Base-by-base conservation (phyloP, 108 stramenopile species). In the Craspedostauros australis region DNA sequence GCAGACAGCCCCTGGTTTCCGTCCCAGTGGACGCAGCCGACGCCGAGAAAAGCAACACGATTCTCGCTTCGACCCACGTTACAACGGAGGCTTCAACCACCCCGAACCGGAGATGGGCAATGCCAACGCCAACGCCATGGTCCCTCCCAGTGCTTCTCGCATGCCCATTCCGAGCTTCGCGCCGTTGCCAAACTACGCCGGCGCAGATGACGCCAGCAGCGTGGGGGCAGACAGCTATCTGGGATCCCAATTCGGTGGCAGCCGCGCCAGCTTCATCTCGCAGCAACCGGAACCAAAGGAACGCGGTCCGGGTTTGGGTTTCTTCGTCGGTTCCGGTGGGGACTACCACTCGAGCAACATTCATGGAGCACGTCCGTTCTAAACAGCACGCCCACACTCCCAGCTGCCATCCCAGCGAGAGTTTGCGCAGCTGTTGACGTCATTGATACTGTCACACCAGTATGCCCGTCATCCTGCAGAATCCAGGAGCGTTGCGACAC, bases 1-100 rank as follows among this genome's bases (percentile, higher is more conserved):
- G 23, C 58, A 12, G 27, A 61, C 38, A 46, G 75, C 79, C 8
- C 58, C 75, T 12, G 80, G 73, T 29, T 74, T 81, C 47, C 68
- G 65, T 14, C 31, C 40, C 11, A 68, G 59, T 27, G 79, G 70
- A n/a, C 63, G 77, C 47, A 64, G 82, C 18, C 66, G 76, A 28
- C 72, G 87, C 19, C 76, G 64, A 40, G 76, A 77, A 14, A 51
- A 66, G 30, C 88, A 86, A 34, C 53, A 62, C 20, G 89, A 91
- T 70, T 86, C 84, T 23, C 77, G 89, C 27, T 91, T 86, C 49
- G 89, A 91, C 66, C 60, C 89, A n/a, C 80, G 85, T 21, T 91
- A 91, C 64, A 48, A 54, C 50, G 57, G 42, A n/a, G 46, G 49
- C 30, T 50, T 67, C 25, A 73, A 73, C 43, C 62, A 73, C 33